Conservation (phyloP, 352 stramenopile genomes). For the Ophiocytium majus region DNA sequence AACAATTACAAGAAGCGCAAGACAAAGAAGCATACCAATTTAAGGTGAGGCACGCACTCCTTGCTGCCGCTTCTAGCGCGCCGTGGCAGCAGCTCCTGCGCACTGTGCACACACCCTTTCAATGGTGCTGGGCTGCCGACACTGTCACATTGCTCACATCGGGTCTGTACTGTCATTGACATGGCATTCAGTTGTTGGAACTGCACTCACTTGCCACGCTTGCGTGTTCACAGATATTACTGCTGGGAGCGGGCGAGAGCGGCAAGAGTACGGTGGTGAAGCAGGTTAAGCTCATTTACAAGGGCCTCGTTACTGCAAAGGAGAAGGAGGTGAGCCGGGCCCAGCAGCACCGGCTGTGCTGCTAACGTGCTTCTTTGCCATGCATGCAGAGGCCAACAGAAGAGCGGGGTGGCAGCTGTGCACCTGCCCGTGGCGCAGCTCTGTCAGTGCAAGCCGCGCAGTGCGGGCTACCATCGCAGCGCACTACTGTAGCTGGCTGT, state of each 20-base stretch:
- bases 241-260: constrained; percentile 62
- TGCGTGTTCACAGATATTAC: constrained; percentile 44
- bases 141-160: not conserved
- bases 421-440: too few relatives aligned
- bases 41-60: constrained; percentile 59
- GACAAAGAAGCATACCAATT: constrained; percentile 57
- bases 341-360: too few relatives aligned
- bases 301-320: constrained; percentile 44
- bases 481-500: too few relatives aligned
- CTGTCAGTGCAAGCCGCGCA: too few relatives aligned
- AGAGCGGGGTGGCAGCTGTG: too few relatives aligned
- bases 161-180: not conserved
- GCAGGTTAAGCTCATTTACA: constrained; percentile 58
- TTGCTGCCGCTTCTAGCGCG: too few relatives aligned
- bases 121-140: too few relatives aligned
- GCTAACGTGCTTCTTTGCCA: too few relatives aligned
- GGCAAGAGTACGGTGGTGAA: constrained; percentile 65
- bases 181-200: constrained; percentile 4
- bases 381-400: too few relatives aligned
- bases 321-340: constrained; percentile 36
- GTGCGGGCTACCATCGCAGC: too few relatives aligned
- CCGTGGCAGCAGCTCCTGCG: too few relatives aligned
- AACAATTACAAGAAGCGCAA: constrained; percentile 38
- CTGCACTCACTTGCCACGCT: not conserved
- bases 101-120: too few relatives aligned